Evolutionary conservation across 805 yeast genomes (phyloP).

Genomic region (Candida arabinofermentans): DNA sequence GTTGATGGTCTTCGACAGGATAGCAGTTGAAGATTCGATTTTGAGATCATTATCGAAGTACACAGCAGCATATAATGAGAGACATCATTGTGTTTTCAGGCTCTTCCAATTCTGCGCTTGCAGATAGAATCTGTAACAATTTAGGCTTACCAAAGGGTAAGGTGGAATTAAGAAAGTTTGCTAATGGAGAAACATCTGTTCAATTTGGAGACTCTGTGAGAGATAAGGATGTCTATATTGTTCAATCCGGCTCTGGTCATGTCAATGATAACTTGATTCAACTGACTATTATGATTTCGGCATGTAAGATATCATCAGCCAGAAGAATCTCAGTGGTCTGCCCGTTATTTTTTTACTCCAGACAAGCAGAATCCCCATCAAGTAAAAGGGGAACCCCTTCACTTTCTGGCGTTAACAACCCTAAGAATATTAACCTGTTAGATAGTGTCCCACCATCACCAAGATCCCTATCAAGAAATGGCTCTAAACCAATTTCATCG

Average conservation of each 20-base stretch:
- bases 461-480: slow-evolving; percentile 33
- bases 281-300: slow-evolving; percentile 78
- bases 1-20: too few relatives aligned
- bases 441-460: slow-evolving; percentile 49
- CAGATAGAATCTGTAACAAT: slow-evolving; percentile 69
- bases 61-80: slow-evolving; percentile 44
- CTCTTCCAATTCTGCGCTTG: slow-evolving; percentile 77
- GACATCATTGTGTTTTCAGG: slow-evolving; percentile 90
- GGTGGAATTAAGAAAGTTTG: slow-evolving; percentile 60
- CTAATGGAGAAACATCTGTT: slow-evolving; percentile 93
- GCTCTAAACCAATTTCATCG: neutral
- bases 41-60: too few relatives aligned
- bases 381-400: slow-evolving; percentile 73
- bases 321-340: slow-evolving; percentile 83
- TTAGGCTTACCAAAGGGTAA: slow-evolving; percentile 71
- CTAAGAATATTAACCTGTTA: slow-evolving; percentile 15
- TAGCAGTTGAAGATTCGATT: too few relatives aligned
- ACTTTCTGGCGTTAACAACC: slow-evolving; percentile 23
- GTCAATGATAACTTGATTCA: slow-evolving; percentile 87
- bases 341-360: slow-evolving; percentile 91
- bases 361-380: slow-evolving; percentile 93
- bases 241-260: slow-evolving; percentile 83
- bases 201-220: slow-evolving; percentile 84
- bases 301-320: slow-evolving; percentile 90
- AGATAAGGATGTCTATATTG: slow-evolving; percentile 91